Base-by-base conservation (phyloP, 78 protist species). In the Chrysochromulina tobinii region DNA sequence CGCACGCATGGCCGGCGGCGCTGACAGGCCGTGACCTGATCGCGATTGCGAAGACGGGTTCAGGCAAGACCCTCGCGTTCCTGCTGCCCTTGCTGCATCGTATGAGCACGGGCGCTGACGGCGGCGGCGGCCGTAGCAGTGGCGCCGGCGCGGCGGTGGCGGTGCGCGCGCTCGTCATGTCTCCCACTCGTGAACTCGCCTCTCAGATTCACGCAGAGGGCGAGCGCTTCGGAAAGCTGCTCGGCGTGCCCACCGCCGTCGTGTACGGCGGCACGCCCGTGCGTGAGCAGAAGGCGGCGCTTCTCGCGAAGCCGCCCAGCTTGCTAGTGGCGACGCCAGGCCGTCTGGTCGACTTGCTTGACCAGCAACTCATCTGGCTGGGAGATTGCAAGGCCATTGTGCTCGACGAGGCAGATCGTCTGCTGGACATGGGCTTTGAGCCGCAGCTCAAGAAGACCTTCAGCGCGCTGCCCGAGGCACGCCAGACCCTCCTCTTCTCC, bases 41-140 rank as follows among this genome's bases (percentile, higher is more conserved):
- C 61, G 99, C 97, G 14, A 79, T 97, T 9, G 99, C 99, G 2
- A 95, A 95, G 93, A 99, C 99, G 0, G 99, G 99, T 51, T 96
- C 98, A 1, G 99, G 99, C 25, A 99, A 99, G 95, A 99, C 99
- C 7, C 95, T 98, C 23, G 94, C 98, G 23, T 99, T 95, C 93
- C 68, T 96, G 18, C 94, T 99, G 25, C 99, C 99, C 51, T 94
- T 92, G 20, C 58, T 96, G 54, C 25, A 89, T 2, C 88, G 14
- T 2, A 8, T 92, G 25, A 0, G 14, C 21, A 51, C 55, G 64
- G 75, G 20, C 6, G 61, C 27, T 61, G 14, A n/a, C 27, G 21
- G 14, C 20, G 48, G 14, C 11, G 1, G 1, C 61, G 38, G 38
- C 38, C 38, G 38, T 38, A 38, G 38, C 38, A 38, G 38, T 38